These are phyloP conservation scores for Penicillium polonicum DNA, from an alignment of 2,329 filamentous ascomycete species.

Conservation along the genomic window DNA sequence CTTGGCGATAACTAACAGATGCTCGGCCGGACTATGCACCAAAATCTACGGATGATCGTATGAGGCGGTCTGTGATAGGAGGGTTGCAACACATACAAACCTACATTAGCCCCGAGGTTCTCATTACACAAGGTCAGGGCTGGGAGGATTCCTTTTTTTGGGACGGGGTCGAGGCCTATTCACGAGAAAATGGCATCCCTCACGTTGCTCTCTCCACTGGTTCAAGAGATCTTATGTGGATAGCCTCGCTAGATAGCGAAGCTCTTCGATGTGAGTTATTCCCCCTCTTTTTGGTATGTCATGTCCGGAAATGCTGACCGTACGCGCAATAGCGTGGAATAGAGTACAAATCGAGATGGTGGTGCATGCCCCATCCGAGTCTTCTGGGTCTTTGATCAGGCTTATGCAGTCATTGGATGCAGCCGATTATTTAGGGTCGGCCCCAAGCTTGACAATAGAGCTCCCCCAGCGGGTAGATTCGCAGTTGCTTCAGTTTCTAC, in stretches of 20 bases:
- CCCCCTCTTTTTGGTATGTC: neutral
- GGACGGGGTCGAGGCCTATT: slow-evolving; percentile 57
- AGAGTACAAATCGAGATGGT: slow-evolving; percentile 76
- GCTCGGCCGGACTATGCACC: slow-evolving; percentile 72
- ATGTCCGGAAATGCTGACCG: slow-evolving; percentile 9
- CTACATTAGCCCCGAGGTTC: slow-evolving; percentile 74
- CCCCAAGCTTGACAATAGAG: slow-evolving; percentile 80
- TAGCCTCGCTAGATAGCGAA: slow-evolving; percentile 71
- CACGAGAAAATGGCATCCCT: slow-evolving; percentile 54
- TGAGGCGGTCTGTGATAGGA: slow-evolving; percentile 62
- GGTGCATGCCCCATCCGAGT: slow-evolving; percentile 69
- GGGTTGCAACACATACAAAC: slow-evolving; percentile 69
- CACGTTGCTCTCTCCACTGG: slow-evolving; percentile 72
- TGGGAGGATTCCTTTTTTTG: slow-evolving; percentile 70
- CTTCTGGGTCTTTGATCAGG: slow-evolving; percentile 72
- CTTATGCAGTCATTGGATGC: slow-evolving; percentile 71
- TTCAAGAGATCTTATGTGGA: slow-evolving; percentile 66
- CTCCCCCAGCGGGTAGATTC: slow-evolving; percentile 70
- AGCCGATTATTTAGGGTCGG: slow-evolving; percentile 71
- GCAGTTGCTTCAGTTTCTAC: slow-evolving; percentile 62
- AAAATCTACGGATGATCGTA: slow-evolving; percentile 67
- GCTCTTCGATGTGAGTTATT: slow-evolving; percentile 61
- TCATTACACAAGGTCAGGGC: slow-evolving; percentile 67
- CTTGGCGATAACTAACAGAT: slow-evolving; percentile 44
- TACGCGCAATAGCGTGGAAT: slow-evolving; percentile 65